Percentiles rank a stretch among this genome's conserved stretches.
Conservation (phyloP, 371 early-diverging fungal genomes). For the Mucor circinelloides region DNA sequence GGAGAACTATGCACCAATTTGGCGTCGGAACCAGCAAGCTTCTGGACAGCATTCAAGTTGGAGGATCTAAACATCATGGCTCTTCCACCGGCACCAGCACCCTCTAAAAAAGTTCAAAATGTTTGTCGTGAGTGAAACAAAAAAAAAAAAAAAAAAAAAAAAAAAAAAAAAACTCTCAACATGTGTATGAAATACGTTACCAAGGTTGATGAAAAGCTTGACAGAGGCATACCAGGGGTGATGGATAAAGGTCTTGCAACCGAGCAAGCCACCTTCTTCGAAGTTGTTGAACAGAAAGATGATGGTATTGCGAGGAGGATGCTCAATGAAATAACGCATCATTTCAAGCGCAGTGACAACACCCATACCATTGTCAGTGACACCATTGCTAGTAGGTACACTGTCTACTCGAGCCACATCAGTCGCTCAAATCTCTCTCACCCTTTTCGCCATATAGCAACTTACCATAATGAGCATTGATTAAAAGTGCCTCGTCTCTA, state of each 20-base stretch:
- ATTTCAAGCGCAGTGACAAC: constrained; percentile 73
- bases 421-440: background rate
- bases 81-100: constrained; percentile 80
- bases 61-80: constrained; percentile 70
- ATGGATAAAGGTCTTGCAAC: constrained; percentile 69
- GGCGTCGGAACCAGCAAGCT: constrained; percentile 30
- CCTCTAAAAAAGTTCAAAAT: constrained; percentile 48
- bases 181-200: constrained; percentile 25
- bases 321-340: constrained; percentile 61
- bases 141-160: too few relatives aligned
- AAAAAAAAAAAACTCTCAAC: too few relatives aligned
- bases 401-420: constrained; percentile 51
- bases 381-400: constrained; percentile 80
- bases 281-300: constrained; percentile 87
- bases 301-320: constrained; percentile 61
- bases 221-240: constrained; percentile 81
- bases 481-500: constrained; percentile 49
- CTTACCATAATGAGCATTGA: constrained; percentile 64
- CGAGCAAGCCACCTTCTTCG: constrained; percentile 83
- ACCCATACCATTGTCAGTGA: constrained; percentile 85
- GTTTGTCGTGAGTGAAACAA: background rate
- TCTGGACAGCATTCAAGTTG: constrained; percentile 53
- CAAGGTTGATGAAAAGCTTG: constrained; percentile 80
- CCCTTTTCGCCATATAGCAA: background rate
- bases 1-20: constrained; percentile 42